Evolutionary conservation across 2,329 filamentous ascomycete species (phyloP), one percentile per base, ranked within the genome.

Genomic region (Corinectria fuckeliana): DNA sequence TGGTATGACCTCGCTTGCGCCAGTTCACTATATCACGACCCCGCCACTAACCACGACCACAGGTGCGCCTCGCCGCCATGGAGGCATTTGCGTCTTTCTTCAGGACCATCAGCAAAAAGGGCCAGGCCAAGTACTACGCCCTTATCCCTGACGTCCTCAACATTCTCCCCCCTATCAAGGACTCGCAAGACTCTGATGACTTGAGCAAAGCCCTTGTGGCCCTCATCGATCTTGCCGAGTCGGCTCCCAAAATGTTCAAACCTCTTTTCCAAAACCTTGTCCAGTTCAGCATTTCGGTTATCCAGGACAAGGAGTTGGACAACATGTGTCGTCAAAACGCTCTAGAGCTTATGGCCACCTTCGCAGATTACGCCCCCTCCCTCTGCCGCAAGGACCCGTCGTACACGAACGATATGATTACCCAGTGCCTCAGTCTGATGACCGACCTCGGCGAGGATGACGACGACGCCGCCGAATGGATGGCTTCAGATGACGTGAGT

Each of bases 181-280:
- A 97, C 66, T 87, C 90, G 2, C 87, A 91, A 65, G 92, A 99
- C 72, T 95, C 92, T 11, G 94, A 97, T 13, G 89, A 96, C 65
- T 86, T 99, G 14, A 94, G 92, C 66, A 93, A 93, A 73, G 93
- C 93, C 20, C 87, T 99, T 39, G 82, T 97, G 56, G 90, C 94
- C 21, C 84, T 99, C 47, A 97, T 99, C 70, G 95, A 98, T 66
- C 84, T 99, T 55, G 95, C 95, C 36, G 95, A 98, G 77, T 86
- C 90, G n/a, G 91, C 92, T 20, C 93, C 94, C 20, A 96, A 95
- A 79, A 98, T 98, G 93, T 99, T 99, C 81, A 96, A 95, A 79
- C 85, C 85, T 18, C 83, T 96, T n/a, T 99, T 99, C 80, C 90
- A 91, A 72, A 93, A 92, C 71, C 84, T 99, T 4, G 94, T 98